Evolutionary conservation across 164 flowering plant genomes (phyloP), one percentile per base, ranked within the genome.

Genomic region (Aristolochia californica): DNA sequence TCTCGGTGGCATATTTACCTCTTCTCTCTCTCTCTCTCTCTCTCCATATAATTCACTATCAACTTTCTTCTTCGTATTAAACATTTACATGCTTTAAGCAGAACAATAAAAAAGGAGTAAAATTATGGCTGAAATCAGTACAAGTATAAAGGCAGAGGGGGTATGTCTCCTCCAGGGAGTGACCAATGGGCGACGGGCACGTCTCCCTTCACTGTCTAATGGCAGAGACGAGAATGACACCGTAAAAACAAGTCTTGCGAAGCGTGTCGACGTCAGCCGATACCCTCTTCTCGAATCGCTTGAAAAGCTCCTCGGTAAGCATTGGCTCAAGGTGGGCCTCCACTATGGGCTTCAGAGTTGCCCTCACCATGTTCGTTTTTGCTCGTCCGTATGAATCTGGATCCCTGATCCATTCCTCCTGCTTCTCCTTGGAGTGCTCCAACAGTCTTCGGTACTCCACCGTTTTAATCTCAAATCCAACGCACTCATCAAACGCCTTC

Each of bases 291-390:
- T 75, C 61, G 18, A 62, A 72, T 2, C 76, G 63, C 22, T 65
- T 62, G 76, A 75, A 75, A 25, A 75, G 58, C 45, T 72, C 66
- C 13, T 72, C 68, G 2, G 70, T 64, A 21, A 75, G 70, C 23
- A 53, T 27, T 16, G 72, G 70, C 20, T 76, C 79, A 14, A 73
- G 43, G 67, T 73, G 70, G 57, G 79, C 76, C 74, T 76, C 70
- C n/a, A 70, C 63, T 11, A 76, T 76, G 26, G 77, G 72, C 53
- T 68, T 56, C 26, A 76, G 70, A 2, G 77, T 63, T 20, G 73
- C 74, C 10, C 74, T 69, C 43, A 73, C 76, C 58, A 76, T 57
- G 65, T 70, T 76, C 55, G 79, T 70, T 47, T 73, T 73, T 65
- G 73, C 66, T 48, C 71, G 62, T 11, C 73, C 77, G 49, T 76